These are phyloP conservation scores for Tulasnella sp. DNA, from an alignment of 768 basidiomycete species.

Conservation along the genomic window DNA sequence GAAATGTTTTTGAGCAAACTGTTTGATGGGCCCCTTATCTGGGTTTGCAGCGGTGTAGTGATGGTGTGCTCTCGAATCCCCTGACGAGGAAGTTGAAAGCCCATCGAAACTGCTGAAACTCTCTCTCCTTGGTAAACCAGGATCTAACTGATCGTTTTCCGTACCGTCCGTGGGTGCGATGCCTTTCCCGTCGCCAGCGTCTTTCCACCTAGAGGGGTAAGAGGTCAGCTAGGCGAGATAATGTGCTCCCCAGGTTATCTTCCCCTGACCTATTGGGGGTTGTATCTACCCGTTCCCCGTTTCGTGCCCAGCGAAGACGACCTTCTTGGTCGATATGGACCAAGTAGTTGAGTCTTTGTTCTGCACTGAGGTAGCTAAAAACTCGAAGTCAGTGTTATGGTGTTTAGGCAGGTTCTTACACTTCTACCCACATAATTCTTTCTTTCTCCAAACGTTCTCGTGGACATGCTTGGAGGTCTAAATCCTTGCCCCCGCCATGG, in stretches of 20 bases:
- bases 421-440: constrained; percentile 3
- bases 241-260: not conserved
- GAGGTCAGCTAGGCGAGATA: not conserved
- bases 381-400: not conserved
- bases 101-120: constrained; percentile 23
- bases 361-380: constrained; percentile 44
- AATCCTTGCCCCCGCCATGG: constrained; percentile 41
- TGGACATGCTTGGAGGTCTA: constrained; percentile 47
- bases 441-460: constrained; percentile 50
- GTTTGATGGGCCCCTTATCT: constrained; percentile 26
- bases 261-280: constrained; percentile 29
- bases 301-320: constrained; percentile 45
- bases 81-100: constrained; percentile 19
- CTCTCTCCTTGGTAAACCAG: constrained; percentile 17
- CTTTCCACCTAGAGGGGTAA: constrained; percentile 39
- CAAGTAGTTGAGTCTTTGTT: constrained; percentile 55
- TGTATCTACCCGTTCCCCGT: constrained; percentile 47
- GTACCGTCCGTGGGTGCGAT: constrained; percentile 31
- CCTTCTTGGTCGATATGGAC: constrained; percentile 44
- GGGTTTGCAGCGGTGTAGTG: constrained; percentile 18
- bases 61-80: constrained; percentile 20
- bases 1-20: constrained; percentile 34
- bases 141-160: constrained; percentile 22
- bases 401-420: not conserved
- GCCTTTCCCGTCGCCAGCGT: constrained; percentile 43